phyloP scores from a whole-genome alignment of 2,329 filamentous ascomycete species.

The Penicillium sp. region DNA sequence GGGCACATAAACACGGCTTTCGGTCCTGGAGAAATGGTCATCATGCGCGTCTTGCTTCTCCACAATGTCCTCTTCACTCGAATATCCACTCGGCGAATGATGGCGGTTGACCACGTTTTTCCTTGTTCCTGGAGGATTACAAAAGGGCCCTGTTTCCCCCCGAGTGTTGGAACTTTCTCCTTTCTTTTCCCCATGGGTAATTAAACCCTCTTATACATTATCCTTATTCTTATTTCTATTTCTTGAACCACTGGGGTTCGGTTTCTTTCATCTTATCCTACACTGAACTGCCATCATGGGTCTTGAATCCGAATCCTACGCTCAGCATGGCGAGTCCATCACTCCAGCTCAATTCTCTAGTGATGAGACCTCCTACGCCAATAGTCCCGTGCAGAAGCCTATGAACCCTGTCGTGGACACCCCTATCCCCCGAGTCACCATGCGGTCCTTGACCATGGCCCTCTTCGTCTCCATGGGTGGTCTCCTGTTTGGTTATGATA shows the following conservation, averaged over 20 bases:
- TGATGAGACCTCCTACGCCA: conserved; percentile 22
- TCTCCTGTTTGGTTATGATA: conserved; percentile 47
- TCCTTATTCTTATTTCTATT: not conserved
- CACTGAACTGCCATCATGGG: conserved; percentile 25
- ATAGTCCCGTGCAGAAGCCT: conserved; percentile 24
- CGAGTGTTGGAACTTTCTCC: not conserved
- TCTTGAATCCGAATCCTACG: conserved; percentile 23
- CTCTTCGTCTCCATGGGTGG: conserved; percentile 49
- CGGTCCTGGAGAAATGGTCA: not conserved
- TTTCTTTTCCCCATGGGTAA: conserved; percentile 19
- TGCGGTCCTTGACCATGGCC: conserved; percentile 42
- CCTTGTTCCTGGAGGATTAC: conserved; percentile 10
- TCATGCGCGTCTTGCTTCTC: conserved; percentile 13
- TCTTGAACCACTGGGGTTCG: not conserved
- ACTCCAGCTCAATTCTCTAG: conserved; percentile 29
- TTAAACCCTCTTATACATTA: conserved; percentile 4
- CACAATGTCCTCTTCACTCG: conserved; percentile 20
- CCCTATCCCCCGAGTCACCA: conserved; percentile 36
- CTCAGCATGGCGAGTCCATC: conserved; percentile 32
- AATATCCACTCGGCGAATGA: conserved; percentile 8
- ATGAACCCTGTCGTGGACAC: conserved; percentile 26
- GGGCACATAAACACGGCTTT: not conserved
- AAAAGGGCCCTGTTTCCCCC: conserved; percentile 19
- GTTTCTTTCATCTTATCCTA: not conserved
- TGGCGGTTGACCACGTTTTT: conserved; percentile 2